Conservation (phyloP, 371 early-diverging fungal genomes). For the Umbelopsis sp. region DNA sequence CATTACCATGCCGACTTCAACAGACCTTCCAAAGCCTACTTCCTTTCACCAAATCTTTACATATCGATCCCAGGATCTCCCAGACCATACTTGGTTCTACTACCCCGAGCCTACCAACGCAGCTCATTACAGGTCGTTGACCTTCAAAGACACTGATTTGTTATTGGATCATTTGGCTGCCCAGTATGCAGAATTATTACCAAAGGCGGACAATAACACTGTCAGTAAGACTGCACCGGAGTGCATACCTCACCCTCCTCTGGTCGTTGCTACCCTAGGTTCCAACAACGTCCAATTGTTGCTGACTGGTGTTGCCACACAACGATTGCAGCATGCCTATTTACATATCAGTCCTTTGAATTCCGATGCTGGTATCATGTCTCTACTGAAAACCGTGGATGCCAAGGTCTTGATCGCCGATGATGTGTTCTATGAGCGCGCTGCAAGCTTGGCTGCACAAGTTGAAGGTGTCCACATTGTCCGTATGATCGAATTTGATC, state of each 20-base stretch:
- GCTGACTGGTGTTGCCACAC: neutral
- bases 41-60: conserved; percentile 6
- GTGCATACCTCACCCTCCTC: conserved; percentile 23
- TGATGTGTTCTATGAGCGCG: conserved; percentile 1
- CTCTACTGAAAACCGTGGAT: neutral
- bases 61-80: neutral
- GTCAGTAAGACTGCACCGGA: conserved; percentile 12
- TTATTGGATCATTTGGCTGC: conserved; percentile 3
- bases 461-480: neutral
- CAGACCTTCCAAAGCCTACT: neutral
- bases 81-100: neutral
- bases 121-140: neutral
- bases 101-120: neutral
- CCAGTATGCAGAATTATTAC: neutral
- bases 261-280: neutral
- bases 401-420: neutral
- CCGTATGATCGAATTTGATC: conserved; percentile 9
- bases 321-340: conserved; percentile 7
- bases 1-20: neutral
- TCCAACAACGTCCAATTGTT: conserved; percentile 3
- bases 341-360: conserved; percentile 6
- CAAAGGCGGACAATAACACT: neutral
- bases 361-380: neutral
- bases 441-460: neutral
- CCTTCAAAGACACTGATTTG: neutral